Percentiles rank a stretch among this genome's conserved stretches.
Conservation (phyloP, 2,329 filamentous ascomycete species). For the Lecanicillium sp. region DNA sequence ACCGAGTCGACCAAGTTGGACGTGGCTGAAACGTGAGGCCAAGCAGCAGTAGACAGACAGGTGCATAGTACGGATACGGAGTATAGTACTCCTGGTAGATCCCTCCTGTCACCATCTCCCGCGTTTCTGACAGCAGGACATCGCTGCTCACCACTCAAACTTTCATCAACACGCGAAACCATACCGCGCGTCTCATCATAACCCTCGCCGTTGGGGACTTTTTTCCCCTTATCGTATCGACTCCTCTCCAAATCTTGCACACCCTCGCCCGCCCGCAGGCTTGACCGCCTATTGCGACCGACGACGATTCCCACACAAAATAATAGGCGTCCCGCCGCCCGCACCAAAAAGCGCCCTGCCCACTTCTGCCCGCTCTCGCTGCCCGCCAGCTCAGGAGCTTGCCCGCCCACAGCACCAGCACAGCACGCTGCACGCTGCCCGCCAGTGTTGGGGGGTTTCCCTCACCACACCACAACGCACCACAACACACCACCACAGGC, state of each 20-base stretch:
- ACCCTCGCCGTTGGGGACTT: not conserved
- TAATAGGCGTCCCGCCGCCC: not conserved
- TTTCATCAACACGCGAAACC: not conserved
- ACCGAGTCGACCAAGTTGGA: too few species aligned
- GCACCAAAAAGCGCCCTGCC: not conserved
- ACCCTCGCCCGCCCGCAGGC: not conserved
- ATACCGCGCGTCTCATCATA: not conserved
- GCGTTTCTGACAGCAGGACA: not conserved
- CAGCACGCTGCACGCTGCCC: too few species aligned
- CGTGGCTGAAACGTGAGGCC: too few species aligned
- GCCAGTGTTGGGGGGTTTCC: conserved; percentile 6
- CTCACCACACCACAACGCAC: not conserved
- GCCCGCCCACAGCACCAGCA: too few species aligned
- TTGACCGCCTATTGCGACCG: not conserved
- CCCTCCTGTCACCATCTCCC: not conserved
- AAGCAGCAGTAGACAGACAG: too few species aligned
- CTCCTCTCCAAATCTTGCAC: not conserved
- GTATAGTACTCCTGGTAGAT: too few species aligned
- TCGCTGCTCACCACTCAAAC: not conserved
- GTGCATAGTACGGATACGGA: too few species aligned
- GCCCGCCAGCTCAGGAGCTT: conserved; percentile 5
- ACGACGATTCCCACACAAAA: not conserved
- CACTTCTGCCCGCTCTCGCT: not conserved
- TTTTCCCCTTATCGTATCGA: not conserved
- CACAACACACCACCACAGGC: not conserved